Base-by-base conservation (phyloP, 176 grass and related monocot genomes). In the Musa beccarii region DNA sequence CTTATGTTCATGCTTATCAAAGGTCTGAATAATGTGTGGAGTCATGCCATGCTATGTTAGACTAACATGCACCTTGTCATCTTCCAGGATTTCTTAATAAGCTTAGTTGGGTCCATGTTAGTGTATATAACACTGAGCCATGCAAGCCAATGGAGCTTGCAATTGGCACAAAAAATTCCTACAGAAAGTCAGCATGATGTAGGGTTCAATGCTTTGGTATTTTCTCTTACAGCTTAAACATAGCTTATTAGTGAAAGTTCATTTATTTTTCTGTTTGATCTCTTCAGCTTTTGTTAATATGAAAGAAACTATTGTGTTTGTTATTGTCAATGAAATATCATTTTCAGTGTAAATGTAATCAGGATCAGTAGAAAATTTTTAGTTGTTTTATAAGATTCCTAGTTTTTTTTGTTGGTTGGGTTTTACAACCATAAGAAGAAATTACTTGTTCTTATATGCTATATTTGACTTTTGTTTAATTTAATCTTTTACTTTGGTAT, bases 391-490 rank as follows among this genome's bases (percentile, higher is more conserved):
- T 49, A 70, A 11, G 17, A 51, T 11, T 70, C 8, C 19, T 70
- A 26, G 34, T 70, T 70, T 51, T 8, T 51, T 70, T 70, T 15
- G 51, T 51, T 70, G 17, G 17, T 51, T 70, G 66, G 14, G 9
- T 70, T 70, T 11, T 70, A 51, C 9, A 2, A 49, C 21, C 28
- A 50, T 69, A 49, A 16, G 13, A 14, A 12, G 68, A 51, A 15
- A 49, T 51, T 51, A 20, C 29, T 69, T 9, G 20, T 51, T 16
- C 12, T 57, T 57, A 57, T 12, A 50, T 69, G 28, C 13, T 19
- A 50, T 51, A 10, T 7, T 75, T 84, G 24, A 72, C 49, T 84
- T 85, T 82, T 76, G 53, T 7, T 83, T 54, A 81, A 64, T 23
- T 80, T 43, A 43, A 43, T 43, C 4, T 43, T 11, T 66, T 62